phyloP scores from a whole-genome alignment of 1,284 basidiomycete genomes.

The Sporisorium graminicola region DNA sequence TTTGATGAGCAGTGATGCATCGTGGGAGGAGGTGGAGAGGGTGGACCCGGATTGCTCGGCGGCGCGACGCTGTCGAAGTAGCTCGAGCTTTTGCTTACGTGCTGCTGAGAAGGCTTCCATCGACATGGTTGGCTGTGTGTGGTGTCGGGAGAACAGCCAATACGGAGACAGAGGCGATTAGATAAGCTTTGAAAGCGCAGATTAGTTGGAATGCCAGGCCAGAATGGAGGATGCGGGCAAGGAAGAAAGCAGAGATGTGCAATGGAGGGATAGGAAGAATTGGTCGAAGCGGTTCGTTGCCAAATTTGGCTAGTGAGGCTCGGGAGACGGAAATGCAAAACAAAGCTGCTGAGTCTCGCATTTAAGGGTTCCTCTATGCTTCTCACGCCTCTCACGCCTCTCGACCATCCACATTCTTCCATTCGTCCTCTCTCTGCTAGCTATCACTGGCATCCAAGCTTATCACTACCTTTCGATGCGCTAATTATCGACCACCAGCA shows the following conservation, averaged over 20 bases:
- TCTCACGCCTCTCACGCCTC: not conserved
- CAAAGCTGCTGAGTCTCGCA: not conserved
- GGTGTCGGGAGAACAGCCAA: too few species aligned
- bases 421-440: not conserved
- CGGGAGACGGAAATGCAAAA: slow-evolving; percentile 13
- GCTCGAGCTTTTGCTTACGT: slow-evolving; percentile 85
- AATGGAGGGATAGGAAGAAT: not conserved
- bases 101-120: slow-evolving; percentile 84
- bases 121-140: slow-evolving; percentile 19
- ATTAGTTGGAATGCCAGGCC: too few species aligned
- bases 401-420: not conserved
- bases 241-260: not conserved
- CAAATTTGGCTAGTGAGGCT: slow-evolving; percentile 5
- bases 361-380: not conserved
- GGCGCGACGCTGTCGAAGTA: slow-evolving; percentile 82
- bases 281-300: not conserved
- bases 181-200: too few species aligned
- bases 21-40: not conserved
- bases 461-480: not conserved
- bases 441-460: not conserved
- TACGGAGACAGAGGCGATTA: too few species aligned
- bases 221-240: not conserved
- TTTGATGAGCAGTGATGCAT: slow-evolving; percentile 46
- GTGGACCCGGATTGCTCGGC: slow-evolving; percentile 41
- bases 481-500: not conserved